These are phyloP conservation scores for Boletus semigastroideus DNA, from an alignment of 1,284 basidiomycete species.

Conservation along the genomic window DNA sequence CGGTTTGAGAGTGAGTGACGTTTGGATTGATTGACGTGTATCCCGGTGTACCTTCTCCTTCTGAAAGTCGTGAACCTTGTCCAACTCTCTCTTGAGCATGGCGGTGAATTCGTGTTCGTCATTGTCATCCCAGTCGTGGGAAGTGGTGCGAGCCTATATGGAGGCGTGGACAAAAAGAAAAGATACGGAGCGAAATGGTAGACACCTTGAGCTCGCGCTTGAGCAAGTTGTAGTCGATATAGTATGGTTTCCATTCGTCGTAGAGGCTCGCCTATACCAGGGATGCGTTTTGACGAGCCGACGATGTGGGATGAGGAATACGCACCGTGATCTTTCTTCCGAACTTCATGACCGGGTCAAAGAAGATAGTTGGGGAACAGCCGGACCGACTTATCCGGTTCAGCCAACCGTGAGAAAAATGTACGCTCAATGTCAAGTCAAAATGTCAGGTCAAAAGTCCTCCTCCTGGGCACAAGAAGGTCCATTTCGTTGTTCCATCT, in stretches of 20 bases:
- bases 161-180: background rate
- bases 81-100: slow-evolving; percentile 84
- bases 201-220: slow-evolving; percentile 87
- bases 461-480: slow-evolving; percentile 81
- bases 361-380: background rate
- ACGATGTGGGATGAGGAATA: slow-evolving; percentile 9
- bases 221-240: slow-evolving; percentile 85
- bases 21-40: background rate
- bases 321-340: slow-evolving; percentile 83
- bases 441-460: slow-evolving; percentile 61
- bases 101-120: slow-evolving; percentile 83
- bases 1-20: slow-evolving; percentile 3
- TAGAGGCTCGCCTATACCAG: slow-evolving; percentile 72
- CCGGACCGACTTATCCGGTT: background rate
- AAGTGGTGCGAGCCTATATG: slow-evolving; percentile 56
- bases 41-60: slow-evolving; percentile 68
- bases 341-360: slow-evolving; percentile 72
- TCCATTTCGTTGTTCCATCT: slow-evolving; percentile 32
- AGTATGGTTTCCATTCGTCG: slow-evolving; percentile 87
- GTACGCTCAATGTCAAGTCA: slow-evolving; percentile 6
- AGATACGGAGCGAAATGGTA: background rate
- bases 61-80: slow-evolving; percentile 97
- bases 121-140: slow-evolving; percentile 64
- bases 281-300: background rate
- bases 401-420: slow-evolving; percentile 3